These are phyloP conservation scores for Aechmea fasciata DNA, from an alignment of 176 grass and related monocot genomes.

Conservation along the genomic window DNA sequence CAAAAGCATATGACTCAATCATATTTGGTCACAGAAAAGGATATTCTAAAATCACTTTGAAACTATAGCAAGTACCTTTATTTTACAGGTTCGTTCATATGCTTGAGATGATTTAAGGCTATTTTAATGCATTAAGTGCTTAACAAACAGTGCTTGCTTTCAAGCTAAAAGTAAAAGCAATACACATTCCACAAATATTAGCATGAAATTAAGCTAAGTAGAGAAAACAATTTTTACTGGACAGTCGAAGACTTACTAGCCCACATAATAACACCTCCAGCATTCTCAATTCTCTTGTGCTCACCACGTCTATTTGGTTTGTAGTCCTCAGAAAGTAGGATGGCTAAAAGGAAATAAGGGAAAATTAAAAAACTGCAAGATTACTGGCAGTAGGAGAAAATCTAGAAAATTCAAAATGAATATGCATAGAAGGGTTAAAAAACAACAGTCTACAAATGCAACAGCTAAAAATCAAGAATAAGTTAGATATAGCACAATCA, in stretches of 20 bases:
- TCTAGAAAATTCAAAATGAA: neutral
- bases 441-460: no score
- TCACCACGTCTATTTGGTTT: constrained; percentile 90
- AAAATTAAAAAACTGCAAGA: neutral
- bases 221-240: neutral
- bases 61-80: neutral
- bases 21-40: neutral
- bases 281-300: constrained; percentile 75
- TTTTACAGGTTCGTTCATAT: neutral
- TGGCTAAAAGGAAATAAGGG: constrained; percentile 39
- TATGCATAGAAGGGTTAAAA: no score
- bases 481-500: no score
- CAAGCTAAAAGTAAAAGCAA: neutral
- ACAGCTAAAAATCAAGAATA: no score
- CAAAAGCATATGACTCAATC: neutral
- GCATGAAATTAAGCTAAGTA: constrained; percentile 10
- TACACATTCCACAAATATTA: neutral
- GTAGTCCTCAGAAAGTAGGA: constrained; percentile 84
- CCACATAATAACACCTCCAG: constrained; percentile 88
- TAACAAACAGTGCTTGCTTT: neutral
- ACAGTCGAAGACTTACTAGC: constrained; percentile 50
- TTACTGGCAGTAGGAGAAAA: neutral
- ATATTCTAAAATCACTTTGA: neutral
- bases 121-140: neutral
- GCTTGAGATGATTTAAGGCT: neutral